These are phyloP conservation scores for Aspergillus campestris DNA, from an alignment of 495 filamentous ascomycete species.

Conservation along the genomic window DNA sequence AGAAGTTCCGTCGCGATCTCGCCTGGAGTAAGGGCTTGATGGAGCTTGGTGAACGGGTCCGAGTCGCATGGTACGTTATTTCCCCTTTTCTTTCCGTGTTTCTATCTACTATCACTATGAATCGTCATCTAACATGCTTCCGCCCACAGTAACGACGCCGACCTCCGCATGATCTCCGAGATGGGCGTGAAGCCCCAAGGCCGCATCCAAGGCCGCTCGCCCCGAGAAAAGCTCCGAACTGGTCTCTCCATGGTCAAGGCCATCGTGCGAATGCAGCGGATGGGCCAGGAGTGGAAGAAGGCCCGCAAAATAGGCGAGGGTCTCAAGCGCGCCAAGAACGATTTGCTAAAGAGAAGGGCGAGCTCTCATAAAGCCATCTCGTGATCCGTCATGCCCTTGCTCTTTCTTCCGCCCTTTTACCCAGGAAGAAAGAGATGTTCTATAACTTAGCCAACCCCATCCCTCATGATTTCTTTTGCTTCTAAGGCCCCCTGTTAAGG, in stretches of 20 bases:
- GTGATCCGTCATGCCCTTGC: neutral
- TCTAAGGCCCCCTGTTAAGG: too few relatives aligned
- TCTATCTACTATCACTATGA: slow-evolving; percentile 1
- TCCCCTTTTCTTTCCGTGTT: slow-evolving; percentile 8
- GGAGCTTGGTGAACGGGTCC: slow-evolving; percentile 67
- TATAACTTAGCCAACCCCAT: too few relatives aligned
- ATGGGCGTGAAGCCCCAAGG: slow-evolving; percentile 57
- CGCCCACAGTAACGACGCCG: slow-evolving; percentile 71
- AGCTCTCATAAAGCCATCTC: slow-evolving; percentile 18
- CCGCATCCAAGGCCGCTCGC: slow-evolving; percentile 18
- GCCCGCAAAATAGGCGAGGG: slow-evolving; percentile 39
- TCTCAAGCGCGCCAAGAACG: slow-evolving; percentile 37
- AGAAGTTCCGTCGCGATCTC: slow-evolving; percentile 65
- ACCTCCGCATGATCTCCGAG: slow-evolving; percentile 71
- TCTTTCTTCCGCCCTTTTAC: too few relatives aligned
- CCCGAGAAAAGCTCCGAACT: slow-evolving; percentile 39
- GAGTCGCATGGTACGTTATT: slow-evolving; percentile 69
- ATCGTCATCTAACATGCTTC: slow-evolving; percentile 16
- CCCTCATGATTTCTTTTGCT: neutral
- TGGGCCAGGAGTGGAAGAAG: slow-evolving; percentile 44
- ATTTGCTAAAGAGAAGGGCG: slow-evolving; percentile 35
- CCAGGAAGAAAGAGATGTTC: too few relatives aligned
- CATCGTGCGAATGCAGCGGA: slow-evolving; percentile 43
- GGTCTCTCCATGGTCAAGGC: slow-evolving; percentile 48
- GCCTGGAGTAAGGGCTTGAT: slow-evolving; percentile 75